A percentile compares a stretch with the other conserved stretches of the same genome.
Evolutionary conservation across 768 basidiomycete genomes (phyloP).

Genomic region (Dacryopinax spathularia): DNA sequence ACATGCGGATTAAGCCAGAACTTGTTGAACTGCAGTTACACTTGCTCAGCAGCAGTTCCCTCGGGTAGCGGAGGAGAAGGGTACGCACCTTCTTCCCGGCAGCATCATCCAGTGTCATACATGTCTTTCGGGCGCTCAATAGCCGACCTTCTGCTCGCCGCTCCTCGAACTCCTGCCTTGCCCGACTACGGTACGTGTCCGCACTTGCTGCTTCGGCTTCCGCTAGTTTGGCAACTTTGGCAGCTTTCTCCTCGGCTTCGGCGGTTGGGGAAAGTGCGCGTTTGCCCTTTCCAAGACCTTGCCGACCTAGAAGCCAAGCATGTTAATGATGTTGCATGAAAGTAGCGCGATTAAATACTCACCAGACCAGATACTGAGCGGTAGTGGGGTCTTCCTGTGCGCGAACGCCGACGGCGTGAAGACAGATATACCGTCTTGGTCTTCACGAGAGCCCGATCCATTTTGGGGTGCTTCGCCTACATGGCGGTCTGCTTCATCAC

Average conservation of each 20-base stretch:
- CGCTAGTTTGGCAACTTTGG: constrained; percentile 38
- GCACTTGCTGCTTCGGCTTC: constrained; percentile 36
- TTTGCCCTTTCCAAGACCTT: constrained; percentile 45
- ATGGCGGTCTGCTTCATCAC: too few relatives aligned
- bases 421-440: constrained; percentile 5
- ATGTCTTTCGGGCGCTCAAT: constrained; percentile 58
- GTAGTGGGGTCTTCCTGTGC: constrained; percentile 45
- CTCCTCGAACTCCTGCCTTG: constrained; percentile 60
- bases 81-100: constrained; percentile 36
- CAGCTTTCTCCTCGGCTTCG: constrained; percentile 42
- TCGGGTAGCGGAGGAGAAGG: constrained; percentile 5
- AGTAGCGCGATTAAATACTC: constrained; percentile 16
- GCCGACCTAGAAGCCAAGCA: constrained; percentile 41
- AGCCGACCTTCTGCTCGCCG: constrained; percentile 58
- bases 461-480: too few relatives aligned
- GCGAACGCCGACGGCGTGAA: constrained; percentile 7
- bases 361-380: constrained; percentile 75
- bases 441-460: not conserved
- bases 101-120: constrained; percentile 52
- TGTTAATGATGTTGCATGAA: too few relatives aligned
- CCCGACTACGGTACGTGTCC: constrained; percentile 51
- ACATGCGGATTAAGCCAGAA: constrained; percentile 61
- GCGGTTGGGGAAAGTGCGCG: constrained; percentile 48
- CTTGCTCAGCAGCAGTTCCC: constrained; percentile 5
- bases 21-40: constrained; percentile 63